Evolutionary conservation across 148 eudicot genomes (phyloP).

Genomic region (Hydrangea macrophylla): DNA sequence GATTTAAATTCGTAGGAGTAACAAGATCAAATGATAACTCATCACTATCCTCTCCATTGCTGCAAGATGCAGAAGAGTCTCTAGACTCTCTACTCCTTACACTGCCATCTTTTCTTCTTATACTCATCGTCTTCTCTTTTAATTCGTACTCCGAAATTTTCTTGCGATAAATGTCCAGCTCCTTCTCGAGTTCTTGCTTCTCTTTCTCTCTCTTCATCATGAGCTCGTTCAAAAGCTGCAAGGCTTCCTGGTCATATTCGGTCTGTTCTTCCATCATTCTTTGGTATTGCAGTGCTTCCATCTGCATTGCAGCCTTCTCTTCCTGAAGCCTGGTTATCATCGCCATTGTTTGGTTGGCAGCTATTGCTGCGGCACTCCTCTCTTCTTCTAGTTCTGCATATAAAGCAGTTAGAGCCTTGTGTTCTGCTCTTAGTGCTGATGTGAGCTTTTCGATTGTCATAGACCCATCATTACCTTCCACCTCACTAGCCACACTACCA

Average conservation of each 20-base stretch:
- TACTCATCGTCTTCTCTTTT: constrained; percentile 16
- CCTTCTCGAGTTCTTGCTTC: constrained; percentile 60
- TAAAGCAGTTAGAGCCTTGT: constrained; percentile 38
- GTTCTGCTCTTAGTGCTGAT: constrained; percentile 35
- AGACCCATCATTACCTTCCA: constrained; percentile 26
- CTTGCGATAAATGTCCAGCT: constrained; percentile 48
- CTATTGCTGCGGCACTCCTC: constrained; percentile 67
- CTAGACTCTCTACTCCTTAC: constrained; percentile 11
- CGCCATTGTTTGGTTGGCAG: constrained; percentile 76
- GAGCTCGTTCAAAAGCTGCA: constrained; percentile 65
- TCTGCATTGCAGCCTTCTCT: constrained; percentile 74
- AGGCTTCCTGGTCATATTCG: constrained; percentile 84
- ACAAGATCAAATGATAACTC: constrained; percentile 10
- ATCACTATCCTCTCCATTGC: constrained; percentile 1
- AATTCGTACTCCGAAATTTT: constrained; percentile 47
- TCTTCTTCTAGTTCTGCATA: constrained; percentile 70
- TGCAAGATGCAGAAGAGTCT: constrained; percentile 13
- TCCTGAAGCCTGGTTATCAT: constrained; percentile 81
- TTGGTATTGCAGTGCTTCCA: constrained; percentile 78
- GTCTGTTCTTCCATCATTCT: constrained; percentile 91
- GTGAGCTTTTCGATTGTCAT: constrained; percentile 40
- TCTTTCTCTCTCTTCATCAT: constrained; percentile 65
- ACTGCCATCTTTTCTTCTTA: constrained; percentile 1
- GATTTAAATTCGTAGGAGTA: constrained; percentile 10
- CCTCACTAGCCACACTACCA: constrained; percentile 38